Evolutionary conservation across 2,329 filamentous ascomycete genomes (phyloP), one percentile per base, ranked within the genome.

Genomic region (Pyrenochaeta sp.): DNA sequence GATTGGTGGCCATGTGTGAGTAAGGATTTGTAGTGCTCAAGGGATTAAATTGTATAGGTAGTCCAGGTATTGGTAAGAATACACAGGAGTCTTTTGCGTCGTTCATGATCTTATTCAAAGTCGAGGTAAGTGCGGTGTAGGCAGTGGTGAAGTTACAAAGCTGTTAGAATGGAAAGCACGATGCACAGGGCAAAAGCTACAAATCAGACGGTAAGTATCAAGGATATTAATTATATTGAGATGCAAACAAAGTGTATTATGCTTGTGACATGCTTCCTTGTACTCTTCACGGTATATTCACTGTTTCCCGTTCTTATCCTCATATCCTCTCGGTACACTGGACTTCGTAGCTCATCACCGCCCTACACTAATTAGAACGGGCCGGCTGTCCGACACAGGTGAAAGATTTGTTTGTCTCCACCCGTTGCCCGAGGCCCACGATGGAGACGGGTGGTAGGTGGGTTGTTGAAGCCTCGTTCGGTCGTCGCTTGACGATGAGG

Each of bases 1-100:
- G 45, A 28, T 45, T 50, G 27, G 58, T 51, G 22, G 24, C 46
- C 55, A 59, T 62, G 15, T 46, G 50, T n/a, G 28, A 24, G 44
- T 45, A 47, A 36, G 34, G 39, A 22, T 52, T 51, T 9, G 10
- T 47, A 24, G 10, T 34, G 22, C 52, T 24, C 40, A 25, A 32
- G 5, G 39, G 22, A 42, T 39, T 19, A 19, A 19, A 19, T 19
- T 19, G 19, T 19, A 19, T 19, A 19, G 19, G 19, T 19, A 19
- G 19, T 19, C 19, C 19, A 19, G 19, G 19, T 19, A 19, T 19
- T 19, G 19, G 19, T 19, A 19, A 19, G 19, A 19, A 19, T 19
- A 19, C 19, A 19, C 19, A 19, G 19, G 19, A 19, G 19, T 19
- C 19, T 19, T 19, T 19, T 19, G 19, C 19, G 19, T 19, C 19